Conservation (phyloP, 257 asterid species). For the Sherardia arvensis region DNA sequence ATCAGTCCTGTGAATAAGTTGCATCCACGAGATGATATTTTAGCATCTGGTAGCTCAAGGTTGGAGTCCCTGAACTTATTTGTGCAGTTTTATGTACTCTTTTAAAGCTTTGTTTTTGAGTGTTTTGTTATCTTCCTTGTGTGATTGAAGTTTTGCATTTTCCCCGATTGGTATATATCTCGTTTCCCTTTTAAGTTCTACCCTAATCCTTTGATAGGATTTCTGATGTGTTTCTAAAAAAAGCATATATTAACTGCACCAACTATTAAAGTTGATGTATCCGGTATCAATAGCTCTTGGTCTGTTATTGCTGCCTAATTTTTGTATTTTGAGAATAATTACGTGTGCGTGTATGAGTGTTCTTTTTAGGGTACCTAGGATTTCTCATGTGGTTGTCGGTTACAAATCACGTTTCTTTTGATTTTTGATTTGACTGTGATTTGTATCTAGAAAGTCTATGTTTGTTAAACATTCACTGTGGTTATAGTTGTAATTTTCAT, state of each 20-base stretch:
- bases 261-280: background rate
- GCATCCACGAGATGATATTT: constrained; percentile 84
- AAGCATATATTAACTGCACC: background rate
- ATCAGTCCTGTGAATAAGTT: constrained; percentile 92
- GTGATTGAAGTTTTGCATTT: background rate
- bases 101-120: background rate
- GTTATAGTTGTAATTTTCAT: too few species aligned
- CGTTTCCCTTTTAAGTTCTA: background rate
- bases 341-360: background rate
- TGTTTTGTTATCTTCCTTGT: background rate
- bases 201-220: background rate
- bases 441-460: too few species aligned
- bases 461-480: too few species aligned
- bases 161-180: background rate
- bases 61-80: constrained; percentile 17
- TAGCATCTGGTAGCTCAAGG: constrained; percentile 99
- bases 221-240: background rate
- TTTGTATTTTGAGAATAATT: background rate
- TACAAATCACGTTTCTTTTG: background rate
- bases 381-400: background rate
- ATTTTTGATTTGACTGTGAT: too few species aligned
- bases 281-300: background rate
- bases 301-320: background rate
- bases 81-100: background rate
- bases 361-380: background rate